phyloP scores from a whole-genome alignment of 441 rosid genomes.

The Erysimum cheiri region DNA sequence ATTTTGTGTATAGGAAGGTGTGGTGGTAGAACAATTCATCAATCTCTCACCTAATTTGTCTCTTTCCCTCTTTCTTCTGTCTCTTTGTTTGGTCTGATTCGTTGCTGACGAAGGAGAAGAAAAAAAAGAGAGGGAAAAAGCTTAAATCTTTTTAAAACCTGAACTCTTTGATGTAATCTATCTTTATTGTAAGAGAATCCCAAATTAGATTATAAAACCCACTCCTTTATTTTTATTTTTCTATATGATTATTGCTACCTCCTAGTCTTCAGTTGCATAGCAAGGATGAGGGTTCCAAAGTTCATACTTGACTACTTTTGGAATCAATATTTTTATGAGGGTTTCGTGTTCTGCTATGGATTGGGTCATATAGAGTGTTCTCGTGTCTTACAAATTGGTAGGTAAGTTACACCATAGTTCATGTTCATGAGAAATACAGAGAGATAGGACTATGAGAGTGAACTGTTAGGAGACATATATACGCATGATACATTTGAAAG shows the following conservation, averaged over 20 bases:
- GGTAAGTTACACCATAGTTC: no score
- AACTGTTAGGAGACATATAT: no score
- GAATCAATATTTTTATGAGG: neutral
- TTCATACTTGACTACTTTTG: neutral
- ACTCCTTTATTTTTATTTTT: neutral
- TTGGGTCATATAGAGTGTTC: neutral
- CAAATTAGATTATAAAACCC: neutral
- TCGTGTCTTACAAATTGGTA: neutral
- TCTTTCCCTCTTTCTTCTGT: constrained; percentile 24
- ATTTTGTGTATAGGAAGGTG: constrained; percentile 44
- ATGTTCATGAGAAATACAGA: no score
- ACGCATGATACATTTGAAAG: no score
- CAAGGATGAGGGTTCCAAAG: neutral
- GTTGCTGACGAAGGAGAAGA: constrained; percentile 3
- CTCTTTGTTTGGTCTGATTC: constrained; percentile 10
- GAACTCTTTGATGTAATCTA: constrained; percentile 24
- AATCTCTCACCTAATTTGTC: constrained; percentile 38
- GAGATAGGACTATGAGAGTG: no score
- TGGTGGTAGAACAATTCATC: constrained; percentile 38
- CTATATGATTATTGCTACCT: neutral
- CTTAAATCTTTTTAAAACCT: constrained; percentile 14
- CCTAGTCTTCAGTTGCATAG: neutral
- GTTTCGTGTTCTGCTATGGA: neutral
- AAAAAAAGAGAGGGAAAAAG: neutral
- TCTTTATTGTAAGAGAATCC: constrained; percentile 10